These are phyloP conservation scores for Suillus variegatus DNA, from an alignment of 768 basidiomycete genomes.

Conservation along the genomic window DNA sequence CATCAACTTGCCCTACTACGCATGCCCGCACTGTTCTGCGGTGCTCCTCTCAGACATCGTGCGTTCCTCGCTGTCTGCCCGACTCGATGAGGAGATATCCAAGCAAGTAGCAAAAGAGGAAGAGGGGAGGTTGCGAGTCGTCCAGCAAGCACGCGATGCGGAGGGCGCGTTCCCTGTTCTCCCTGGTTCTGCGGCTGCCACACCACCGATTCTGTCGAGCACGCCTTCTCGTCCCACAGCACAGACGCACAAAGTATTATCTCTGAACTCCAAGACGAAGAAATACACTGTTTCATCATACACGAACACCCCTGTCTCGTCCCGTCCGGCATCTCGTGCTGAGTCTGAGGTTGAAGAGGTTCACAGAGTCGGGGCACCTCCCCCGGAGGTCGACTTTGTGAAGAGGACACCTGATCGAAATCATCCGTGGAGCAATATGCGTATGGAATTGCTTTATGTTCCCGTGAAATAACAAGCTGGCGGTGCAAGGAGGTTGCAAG, in stretches of 20 bases:
- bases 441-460: constrained; percentile 38
- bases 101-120: constrained; percentile 49
- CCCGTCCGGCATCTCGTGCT: constrained; percentile 37
- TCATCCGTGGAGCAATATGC: constrained; percentile 48
- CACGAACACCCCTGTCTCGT: constrained; percentile 32
- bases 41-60: constrained; percentile 37
- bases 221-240: constrained; percentile 27
- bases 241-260: constrained; percentile 59
- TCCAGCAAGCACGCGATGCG: constrained; percentile 49
- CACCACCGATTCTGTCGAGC: constrained; percentile 15
- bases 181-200: constrained; percentile 3
- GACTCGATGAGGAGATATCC: constrained; percentile 45
- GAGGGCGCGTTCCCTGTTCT: constrained; percentile 68
- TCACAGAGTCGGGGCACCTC: constrained; percentile 41
- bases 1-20: constrained; percentile 52
- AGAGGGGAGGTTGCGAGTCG: constrained; percentile 44
- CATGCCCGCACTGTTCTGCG: constrained; percentile 55
- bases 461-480: constrained; percentile 18
- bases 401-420: constrained; percentile 25
- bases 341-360: constrained; percentile 36
- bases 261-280: constrained; percentile 53
- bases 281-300: constrained; percentile 57
- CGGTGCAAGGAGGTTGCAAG: not conserved
- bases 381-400: constrained; percentile 38
- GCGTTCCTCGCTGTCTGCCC: constrained; percentile 39